phyloP scores from a whole-genome alignment of 2,329 filamentous ascomycete species.

The Aspergillus arachidicola region DNA sequence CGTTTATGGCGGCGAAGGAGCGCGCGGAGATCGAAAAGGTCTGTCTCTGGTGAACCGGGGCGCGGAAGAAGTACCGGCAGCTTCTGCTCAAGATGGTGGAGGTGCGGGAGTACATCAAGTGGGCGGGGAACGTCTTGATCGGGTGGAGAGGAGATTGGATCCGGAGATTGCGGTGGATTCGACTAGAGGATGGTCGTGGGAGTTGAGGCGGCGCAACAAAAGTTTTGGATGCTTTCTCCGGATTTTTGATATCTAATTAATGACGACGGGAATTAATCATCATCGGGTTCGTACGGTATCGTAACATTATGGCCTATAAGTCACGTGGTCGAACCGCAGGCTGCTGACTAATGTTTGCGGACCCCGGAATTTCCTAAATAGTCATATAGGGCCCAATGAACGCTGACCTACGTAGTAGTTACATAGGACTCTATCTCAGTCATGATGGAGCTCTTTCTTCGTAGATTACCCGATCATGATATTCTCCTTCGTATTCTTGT shows the following conservation, averaged over 20 bases:
- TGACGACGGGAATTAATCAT: neutral
- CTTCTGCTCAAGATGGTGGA: constrained; percentile 41
- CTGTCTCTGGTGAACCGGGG: constrained; percentile 26
- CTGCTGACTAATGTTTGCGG: too few relatives aligned
- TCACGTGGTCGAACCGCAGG: too few relatives aligned
- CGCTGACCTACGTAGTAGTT: too few relatives aligned
- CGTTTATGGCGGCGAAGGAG: constrained; percentile 36
- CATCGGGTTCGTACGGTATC: neutral
- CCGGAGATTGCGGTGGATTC: neutral
- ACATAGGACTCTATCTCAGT: too few relatives aligned
- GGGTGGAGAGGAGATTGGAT: neutral
- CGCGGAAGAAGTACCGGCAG: constrained; percentile 42
- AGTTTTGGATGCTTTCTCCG: neutral
- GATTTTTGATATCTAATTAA: neutral
- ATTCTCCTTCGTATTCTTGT: too few relatives aligned
- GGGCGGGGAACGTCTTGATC: constrained; percentile 6
- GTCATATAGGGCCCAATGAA: too few relatives aligned
- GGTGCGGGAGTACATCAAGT: constrained; percentile 44
- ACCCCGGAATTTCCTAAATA: too few relatives aligned
- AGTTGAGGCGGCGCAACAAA: neutral
- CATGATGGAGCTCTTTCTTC: too few relatives aligned
- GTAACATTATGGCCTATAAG: neutral
- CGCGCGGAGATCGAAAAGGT: constrained; percentile 39
- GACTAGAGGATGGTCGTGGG: neutral
- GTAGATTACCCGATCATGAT: too few relatives aligned